These are phyloP conservation scores for Euphrasia confusa DNA, from an alignment of 257 asterid genomes.

Conservation along the genomic window DNA sequence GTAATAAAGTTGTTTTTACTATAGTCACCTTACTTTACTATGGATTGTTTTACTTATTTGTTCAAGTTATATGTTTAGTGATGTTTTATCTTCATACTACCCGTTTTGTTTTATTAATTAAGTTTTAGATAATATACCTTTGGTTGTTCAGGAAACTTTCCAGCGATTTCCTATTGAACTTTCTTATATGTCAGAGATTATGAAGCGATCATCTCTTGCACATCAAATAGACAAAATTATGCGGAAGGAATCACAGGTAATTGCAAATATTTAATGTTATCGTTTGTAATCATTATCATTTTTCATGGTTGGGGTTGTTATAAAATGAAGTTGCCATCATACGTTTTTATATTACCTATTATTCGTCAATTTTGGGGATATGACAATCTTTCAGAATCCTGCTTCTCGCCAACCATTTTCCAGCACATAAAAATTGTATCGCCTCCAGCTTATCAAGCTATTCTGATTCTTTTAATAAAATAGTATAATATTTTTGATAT, in stretches of 20 bases:
- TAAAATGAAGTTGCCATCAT: slow-evolving; percentile 15
- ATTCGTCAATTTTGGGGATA: not conserved
- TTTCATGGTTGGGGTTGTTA: not conserved
- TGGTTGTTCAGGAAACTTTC: slow-evolving; percentile 64
- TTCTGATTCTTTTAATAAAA: slow-evolving; percentile 7
- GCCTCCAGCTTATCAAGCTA: slow-evolving; percentile 5
- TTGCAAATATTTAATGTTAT: slow-evolving; percentile 12
- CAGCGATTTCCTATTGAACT: slow-evolving; percentile 76
- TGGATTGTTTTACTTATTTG: not conserved
- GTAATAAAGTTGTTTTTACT: slow-evolving; percentile 5
- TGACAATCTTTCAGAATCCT: not conserved
- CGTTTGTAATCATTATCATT: not conserved
- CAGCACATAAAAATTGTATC: not conserved
- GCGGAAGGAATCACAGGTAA: slow-evolving; percentile 82
- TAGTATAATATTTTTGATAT: not conserved
- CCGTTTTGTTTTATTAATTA: slow-evolving; percentile 9
- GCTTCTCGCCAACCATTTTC: slow-evolving; percentile 3
- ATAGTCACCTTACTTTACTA: not conserved
- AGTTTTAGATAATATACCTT: slow-evolving; percentile 8
- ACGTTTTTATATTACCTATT: not conserved
- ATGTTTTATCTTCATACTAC: not conserved
- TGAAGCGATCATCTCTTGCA: slow-evolving; percentile 87
- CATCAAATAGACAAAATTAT: slow-evolving; percentile 78
- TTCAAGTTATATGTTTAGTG: not conserved
- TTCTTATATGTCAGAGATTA: slow-evolving; percentile 79